These are phyloP conservation scores for Podospora conica DNA, from an alignment of 495 filamentous ascomycete genomes.

Conservation along the genomic window DNA sequence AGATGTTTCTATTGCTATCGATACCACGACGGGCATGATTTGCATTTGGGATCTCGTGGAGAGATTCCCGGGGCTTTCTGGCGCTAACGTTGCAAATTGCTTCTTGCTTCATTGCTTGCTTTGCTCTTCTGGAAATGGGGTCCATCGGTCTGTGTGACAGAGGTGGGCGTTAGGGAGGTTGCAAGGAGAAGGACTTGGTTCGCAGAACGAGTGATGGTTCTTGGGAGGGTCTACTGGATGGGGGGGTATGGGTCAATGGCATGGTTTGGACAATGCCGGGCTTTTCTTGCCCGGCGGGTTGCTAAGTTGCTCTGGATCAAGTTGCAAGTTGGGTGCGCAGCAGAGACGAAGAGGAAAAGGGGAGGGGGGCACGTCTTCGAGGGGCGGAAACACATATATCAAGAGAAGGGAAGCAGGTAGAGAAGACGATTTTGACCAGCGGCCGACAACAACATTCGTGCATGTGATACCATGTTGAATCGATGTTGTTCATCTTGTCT, in stretches of 20 bases:
- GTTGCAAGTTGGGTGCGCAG: background rate
- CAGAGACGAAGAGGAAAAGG: background rate
- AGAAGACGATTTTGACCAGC: background rate
- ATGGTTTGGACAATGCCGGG: background rate
- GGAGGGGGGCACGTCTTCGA: background rate
- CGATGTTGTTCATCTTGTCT: background rate
- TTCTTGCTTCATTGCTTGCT: background rate
- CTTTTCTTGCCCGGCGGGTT: background rate
- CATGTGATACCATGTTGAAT: background rate
- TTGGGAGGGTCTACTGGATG: background rate
- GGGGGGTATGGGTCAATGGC: background rate
- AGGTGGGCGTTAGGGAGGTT: background rate
- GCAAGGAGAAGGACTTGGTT: background rate
- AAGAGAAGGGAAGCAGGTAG: background rate
- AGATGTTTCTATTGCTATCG: background rate
- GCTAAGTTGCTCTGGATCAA: background rate
- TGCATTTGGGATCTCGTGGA: slow-evolving; percentile 5
- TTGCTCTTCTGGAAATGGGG: background rate
- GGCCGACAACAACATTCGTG: background rate
- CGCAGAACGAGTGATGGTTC: background rate
- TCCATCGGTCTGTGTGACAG: background rate
- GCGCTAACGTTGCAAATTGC: slow-evolving; percentile 1
- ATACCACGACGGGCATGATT: slow-evolving; percentile 4
- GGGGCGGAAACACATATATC: background rate
- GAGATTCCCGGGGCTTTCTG: background rate